A percentile compares a stretch with the other conserved stretches of the same genome.
phyloP scores from a whole-genome alignment of 2,329 filamentous ascomycete genomes.

The Fusarium mexicanum region DNA sequence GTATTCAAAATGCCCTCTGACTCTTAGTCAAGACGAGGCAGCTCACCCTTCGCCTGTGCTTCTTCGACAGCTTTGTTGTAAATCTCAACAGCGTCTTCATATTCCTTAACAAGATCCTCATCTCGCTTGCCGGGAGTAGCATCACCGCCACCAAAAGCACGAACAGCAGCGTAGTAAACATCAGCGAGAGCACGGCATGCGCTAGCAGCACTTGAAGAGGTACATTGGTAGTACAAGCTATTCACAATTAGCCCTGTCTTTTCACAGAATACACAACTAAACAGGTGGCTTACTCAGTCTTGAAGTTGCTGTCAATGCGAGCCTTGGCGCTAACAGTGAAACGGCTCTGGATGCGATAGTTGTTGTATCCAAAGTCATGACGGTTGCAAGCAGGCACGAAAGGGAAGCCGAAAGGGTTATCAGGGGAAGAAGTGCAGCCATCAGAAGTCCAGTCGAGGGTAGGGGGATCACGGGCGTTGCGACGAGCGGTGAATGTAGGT shows the following conservation, averaged over 20 bases:
- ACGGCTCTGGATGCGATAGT: constrained; percentile 60
- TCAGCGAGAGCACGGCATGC: constrained; percentile 51
- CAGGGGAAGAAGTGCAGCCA: constrained; percentile 54
- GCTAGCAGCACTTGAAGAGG: constrained; percentile 11
- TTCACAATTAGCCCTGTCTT: not conserved
- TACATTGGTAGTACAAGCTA: constrained; percentile 52
- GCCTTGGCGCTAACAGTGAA: constrained; percentile 55
- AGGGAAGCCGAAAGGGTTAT: constrained; percentile 56
- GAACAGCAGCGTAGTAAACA: constrained; percentile 53
- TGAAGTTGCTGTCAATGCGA: constrained; percentile 62
- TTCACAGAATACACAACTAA: rapidly evolving
- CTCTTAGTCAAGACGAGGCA: constrained; percentile 31
- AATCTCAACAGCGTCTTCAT: constrained; percentile 48
- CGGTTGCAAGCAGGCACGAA: constrained; percentile 59
- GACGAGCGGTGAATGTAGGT: constrained; percentile 52
- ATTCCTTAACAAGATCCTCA: constrained; percentile 44
- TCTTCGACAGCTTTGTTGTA: constrained; percentile 50
- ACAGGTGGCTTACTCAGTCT: constrained; percentile 47
- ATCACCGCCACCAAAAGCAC: constrained; percentile 49
- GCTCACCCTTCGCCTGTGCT: constrained; percentile 47
- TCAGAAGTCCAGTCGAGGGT: constrained; percentile 54
- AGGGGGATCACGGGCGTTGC: constrained; percentile 52
- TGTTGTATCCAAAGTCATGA: constrained; percentile 67
- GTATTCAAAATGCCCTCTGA: rapidly evolving
- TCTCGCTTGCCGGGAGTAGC: constrained; percentile 43